Conservation (phyloP, 352 stramenopile species). For the Globisporangium spiculum region DNA sequence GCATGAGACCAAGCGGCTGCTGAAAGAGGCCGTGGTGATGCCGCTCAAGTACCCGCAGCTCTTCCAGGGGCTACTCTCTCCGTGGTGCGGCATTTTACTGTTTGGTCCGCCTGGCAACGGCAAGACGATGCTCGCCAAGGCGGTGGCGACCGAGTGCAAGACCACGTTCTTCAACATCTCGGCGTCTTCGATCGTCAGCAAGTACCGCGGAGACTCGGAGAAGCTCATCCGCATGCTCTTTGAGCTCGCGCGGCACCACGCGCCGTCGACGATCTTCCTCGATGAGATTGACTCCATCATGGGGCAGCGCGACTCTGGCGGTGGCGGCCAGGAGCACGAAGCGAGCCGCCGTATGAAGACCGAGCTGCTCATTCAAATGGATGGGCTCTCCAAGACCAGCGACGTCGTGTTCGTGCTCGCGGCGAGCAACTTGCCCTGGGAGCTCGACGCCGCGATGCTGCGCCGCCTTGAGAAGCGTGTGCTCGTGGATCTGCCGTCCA, state of each 20-base stretch:
- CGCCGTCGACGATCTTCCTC: constrained; percentile 84
- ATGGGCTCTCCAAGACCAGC: constrained; percentile 72
- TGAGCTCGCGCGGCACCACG: constrained; percentile 76
- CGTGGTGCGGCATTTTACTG: constrained; percentile 89
- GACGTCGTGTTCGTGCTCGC: constrained; percentile 84
- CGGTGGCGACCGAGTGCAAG: constrained; percentile 80
- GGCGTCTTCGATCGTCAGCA: constrained; percentile 84
- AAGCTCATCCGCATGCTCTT: constrained; percentile 88
- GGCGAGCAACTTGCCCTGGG: constrained; percentile 82
- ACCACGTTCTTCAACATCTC: constrained; percentile 90
- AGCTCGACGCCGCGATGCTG: constrained; percentile 78
- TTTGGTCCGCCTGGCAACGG: constrained; percentile 84
- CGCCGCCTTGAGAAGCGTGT: constrained; percentile 82
- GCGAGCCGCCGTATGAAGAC: constrained; percentile 87
- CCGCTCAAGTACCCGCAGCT: constrained; percentile 94
- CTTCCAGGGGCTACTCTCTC: constrained; percentile 90
- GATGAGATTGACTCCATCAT: constrained; percentile 91
- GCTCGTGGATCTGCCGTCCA: constrained; percentile 66
- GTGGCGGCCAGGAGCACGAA: constrained; percentile 79
- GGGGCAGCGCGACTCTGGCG: constrained; percentile 71
- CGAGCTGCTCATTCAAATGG: constrained; percentile 87
- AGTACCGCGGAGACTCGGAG: constrained; percentile 83
- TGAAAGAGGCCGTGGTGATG: constrained; percentile 95
- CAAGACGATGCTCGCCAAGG: constrained; percentile 89
- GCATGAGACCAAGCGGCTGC: constrained; percentile 90